Evolutionary conservation across 495 filamentous ascomycete genomes (phyloP).

Genomic region (Neurospora sp.): DNA sequence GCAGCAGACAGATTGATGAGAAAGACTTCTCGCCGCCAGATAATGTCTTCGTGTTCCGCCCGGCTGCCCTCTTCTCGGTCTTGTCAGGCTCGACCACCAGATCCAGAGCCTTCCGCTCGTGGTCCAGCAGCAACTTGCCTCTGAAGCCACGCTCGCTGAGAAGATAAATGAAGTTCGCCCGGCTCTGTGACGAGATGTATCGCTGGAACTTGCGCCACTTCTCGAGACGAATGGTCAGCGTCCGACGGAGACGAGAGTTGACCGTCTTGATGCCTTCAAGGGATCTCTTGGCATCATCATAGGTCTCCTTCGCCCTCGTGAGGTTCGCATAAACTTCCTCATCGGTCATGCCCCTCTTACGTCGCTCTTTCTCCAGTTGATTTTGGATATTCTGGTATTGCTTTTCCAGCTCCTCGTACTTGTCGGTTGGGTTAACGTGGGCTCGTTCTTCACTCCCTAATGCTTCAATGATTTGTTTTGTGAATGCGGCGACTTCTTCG

Average conservation of each 20-base stretch:
- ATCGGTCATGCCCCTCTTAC: slow-evolving; percentile 48
- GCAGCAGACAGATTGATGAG: slow-evolving; percentile 84
- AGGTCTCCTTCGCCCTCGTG: slow-evolving; percentile 23
- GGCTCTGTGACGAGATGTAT: slow-evolving; percentile 72
- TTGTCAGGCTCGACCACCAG: slow-evolving; percentile 77
- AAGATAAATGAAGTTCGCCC: slow-evolving; percentile 77
- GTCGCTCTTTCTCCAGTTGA: slow-evolving; percentile 35
- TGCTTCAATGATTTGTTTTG: slow-evolving; percentile 39
- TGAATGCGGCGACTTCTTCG: slow-evolving; percentile 43
- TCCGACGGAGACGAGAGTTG: slow-evolving; percentile 47
- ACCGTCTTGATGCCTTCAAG: slow-evolving; percentile 40
- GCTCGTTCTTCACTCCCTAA: neutral
- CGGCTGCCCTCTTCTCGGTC: slow-evolving; percentile 51
- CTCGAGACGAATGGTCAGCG: slow-evolving; percentile 57
- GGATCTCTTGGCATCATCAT: slow-evolving; percentile 26
- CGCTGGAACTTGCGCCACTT: slow-evolving; percentile 75
- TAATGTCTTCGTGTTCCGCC: slow-evolving; percentile 78
- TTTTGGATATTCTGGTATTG: slow-evolving; percentile 50
- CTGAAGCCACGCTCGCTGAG: slow-evolving; percentile 83
- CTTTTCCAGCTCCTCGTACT: slow-evolving; percentile 47
- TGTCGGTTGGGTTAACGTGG: slow-evolving; percentile 46
- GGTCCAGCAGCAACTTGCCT: slow-evolving; percentile 69
- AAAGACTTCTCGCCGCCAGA: slow-evolving; percentile 97
- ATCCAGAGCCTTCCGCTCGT: slow-evolving; percentile 60
- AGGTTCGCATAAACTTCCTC: slow-evolving; percentile 48